Conservation (phyloP, 352 stramenopile species). For the Aphanomyces stellatus region DNA sequence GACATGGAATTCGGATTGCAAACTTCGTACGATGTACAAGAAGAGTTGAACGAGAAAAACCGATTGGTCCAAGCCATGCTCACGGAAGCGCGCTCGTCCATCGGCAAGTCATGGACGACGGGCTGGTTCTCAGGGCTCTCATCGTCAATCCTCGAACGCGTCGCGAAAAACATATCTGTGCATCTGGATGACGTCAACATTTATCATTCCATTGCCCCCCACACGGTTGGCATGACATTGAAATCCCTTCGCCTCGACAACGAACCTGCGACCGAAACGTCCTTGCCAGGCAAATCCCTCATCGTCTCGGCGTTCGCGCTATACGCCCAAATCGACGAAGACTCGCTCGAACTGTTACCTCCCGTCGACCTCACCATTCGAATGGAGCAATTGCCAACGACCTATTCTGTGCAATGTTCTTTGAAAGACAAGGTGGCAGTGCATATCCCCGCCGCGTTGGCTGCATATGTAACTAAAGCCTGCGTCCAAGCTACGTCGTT, state of each 20-base stretch:
- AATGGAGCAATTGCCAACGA: too few species aligned
- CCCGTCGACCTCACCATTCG: too few species aligned
- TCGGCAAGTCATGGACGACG: background rate
- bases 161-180: conserved; percentile 1
- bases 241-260: background rate
- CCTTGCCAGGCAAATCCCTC: too few species aligned
- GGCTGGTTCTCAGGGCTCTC: conserved; percentile 2
- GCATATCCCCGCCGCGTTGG: too few species aligned
- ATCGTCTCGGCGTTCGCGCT: too few species aligned
- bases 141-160: background rate
- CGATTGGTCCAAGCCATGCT: background rate
- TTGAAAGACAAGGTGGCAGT: too few species aligned
- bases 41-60: conserved; percentile 12
- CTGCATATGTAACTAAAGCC: too few species aligned
- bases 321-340: too few species aligned
- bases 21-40: background rate
- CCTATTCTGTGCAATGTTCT: too few species aligned
- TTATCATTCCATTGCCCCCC: background rate
- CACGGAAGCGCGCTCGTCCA: background rate
- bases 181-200: conserved; percentile 1
- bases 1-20: conserved; percentile 3
- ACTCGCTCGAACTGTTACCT: too few species aligned
- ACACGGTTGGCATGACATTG: background rate
- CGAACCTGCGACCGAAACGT: too few species aligned
- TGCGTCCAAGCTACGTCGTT: too few species aligned